Conservation (phyloP, 371 early-diverging fungal species). For the Mucor irregularis region DNA sequence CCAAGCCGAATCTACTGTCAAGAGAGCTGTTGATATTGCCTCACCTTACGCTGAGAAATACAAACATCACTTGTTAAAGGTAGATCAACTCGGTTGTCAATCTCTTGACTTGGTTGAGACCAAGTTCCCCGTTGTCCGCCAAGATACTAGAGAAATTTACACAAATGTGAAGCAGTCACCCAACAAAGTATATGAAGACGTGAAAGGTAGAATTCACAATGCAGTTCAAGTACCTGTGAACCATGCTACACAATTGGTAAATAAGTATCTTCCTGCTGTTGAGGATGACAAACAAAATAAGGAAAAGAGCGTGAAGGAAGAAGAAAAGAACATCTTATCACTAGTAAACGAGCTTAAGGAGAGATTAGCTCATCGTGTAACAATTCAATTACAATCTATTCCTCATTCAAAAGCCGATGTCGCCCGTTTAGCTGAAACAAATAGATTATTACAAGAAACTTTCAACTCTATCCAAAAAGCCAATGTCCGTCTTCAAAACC, state of each 20-base stretch:
- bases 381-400: conserved; percentile 14
- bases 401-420: conserved; percentile 29
- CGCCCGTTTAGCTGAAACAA: conserved; percentile 31
- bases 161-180: conserved; percentile 29
- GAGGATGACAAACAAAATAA: conserved; percentile 5
- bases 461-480: conserved; percentile 21
- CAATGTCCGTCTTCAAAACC: conserved; percentile 26
- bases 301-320: conserved; percentile 31
- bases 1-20: conserved; percentile 46
- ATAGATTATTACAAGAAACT: conserved; percentile 28
- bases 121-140: conserved; percentile 57
- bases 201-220: conserved; percentile 7
- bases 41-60: conserved; percentile 50
- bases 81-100: conserved; percentile 60
- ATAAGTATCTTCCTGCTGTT: conserved; percentile 42
- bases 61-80: conserved; percentile 50
- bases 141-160: conserved; percentile 51
- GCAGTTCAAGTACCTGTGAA: conserved; percentile 27
- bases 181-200: conserved; percentile 23
- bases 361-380: conserved; percentile 21
- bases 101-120: conserved; percentile 66
- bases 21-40: conserved; percentile 42
- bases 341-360: conserved; percentile 25
- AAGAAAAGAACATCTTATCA: conserved; percentile 28
- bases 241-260: conserved; percentile 34